phyloP scores from a whole-genome alignment of 805 yeast genomes.

The Suhomyces pyralidae region DNA sequence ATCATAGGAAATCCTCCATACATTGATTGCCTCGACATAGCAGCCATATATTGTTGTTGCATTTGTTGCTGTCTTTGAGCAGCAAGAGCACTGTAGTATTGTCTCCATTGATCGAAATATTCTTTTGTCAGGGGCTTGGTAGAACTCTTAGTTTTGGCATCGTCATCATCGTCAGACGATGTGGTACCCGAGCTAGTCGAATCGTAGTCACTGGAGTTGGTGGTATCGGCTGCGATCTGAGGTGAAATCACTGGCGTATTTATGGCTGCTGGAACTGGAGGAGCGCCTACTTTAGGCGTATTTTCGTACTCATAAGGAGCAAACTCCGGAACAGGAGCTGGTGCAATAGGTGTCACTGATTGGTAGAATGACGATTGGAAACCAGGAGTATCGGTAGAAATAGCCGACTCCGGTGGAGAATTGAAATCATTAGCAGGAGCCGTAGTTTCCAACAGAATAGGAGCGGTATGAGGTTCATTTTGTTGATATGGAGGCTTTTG shows the following conservation, averaged over 20 bases:
- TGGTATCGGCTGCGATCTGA: constrained; percentile 4
- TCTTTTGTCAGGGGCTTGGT: constrained; percentile 9
- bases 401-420: constrained; percentile 4
- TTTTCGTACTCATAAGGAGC: neutral
- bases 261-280: neutral
- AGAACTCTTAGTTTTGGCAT: constrained; percentile 5
- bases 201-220: constrained; percentile 10
- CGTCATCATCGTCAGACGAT: constrained; percentile 4
- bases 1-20: constrained; percentile 9
- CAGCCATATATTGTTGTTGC: constrained; percentile 13
- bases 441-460: neutral
- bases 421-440: neutral
- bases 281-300: neutral
- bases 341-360: neutral
- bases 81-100: constrained; percentile 28
- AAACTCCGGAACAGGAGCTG: neutral
- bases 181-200: constrained; percentile 7
- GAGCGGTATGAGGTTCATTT: neutral
- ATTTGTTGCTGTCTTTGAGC: constrained; percentile 17
- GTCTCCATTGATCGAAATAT: constrained; percentile 37
- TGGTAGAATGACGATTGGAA: constrained; percentile 2
- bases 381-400: neutral
- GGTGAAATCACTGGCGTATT: neutral
- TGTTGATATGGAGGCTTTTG: neutral
- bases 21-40: constrained; percentile 11